Base-by-base conservation (phyloP, 139 green algal genomes). In the Chlorella sp. region DNA sequence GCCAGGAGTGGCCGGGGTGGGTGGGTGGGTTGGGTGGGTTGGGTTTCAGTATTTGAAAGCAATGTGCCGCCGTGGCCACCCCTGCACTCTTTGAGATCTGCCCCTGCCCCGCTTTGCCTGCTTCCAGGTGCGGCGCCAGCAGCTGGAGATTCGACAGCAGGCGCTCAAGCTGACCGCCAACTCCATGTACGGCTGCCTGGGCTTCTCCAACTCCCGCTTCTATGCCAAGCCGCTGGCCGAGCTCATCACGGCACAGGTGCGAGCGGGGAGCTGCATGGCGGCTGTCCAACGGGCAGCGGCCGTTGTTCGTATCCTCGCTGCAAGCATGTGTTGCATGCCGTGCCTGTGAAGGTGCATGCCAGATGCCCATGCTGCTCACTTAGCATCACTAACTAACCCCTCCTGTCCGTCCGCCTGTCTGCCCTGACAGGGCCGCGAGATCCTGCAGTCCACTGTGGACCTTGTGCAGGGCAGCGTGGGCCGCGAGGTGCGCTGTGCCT, bases 121-220 rank as follows among this genome's bases (percentile, higher is more conserved):
- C 51, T 51, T 74, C 47, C 74, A 87, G 83, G 74, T 87, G 30
- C 88, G 91, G 65, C 89, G 91, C 62, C 91, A 98, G 91, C 95
- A 98, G 88, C 93, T 98, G 28, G 93, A 98, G 88, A 96, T 98
- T 60, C 87, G 95, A 26, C 95, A 99, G 92, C 94, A 94, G 63
- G 97, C 97, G 20, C 90, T 99, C 68, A 99, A 99, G 92, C 94
- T 99, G 70, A 99, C 96, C 1, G 97, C 97, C 88, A 99, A 99
- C 93, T 96, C 88, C 82, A 98, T 98, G 94, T 99, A 99, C 85
- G 97, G 97, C 57, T 99, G 97, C 91, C 92, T 99, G 64, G 97
- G 97, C 55, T 99, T 99, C 89, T 87, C 68, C 82, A 91, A 94
- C 90, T 95, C 87, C 15, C 93, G 98, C 79, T 99, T 99, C 91